Base-by-base conservation (phyloP, 768 basidiomycete species). In the Arthromyces matolae region DNA sequence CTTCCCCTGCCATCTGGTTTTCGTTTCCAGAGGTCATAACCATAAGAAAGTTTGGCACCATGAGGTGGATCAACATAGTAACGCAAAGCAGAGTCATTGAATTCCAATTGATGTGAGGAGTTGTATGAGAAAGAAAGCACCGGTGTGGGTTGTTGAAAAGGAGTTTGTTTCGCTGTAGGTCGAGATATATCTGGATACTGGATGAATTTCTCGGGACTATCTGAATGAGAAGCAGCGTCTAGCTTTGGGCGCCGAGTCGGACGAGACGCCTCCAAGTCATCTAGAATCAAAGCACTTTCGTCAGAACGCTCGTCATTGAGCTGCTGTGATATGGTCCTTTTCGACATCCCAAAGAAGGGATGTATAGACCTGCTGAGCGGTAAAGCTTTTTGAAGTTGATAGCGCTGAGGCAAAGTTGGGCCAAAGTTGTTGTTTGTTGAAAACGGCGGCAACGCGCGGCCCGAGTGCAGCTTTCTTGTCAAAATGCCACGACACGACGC, bases 51-150 rank as follows among this genome's bases (percentile, higher is more conserved):
- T 53, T 87, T 76, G 0, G 86, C 86, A 6, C 75, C 71, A 5
- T 55, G 64, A 3, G 88, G 90, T 8, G 89, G 88, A 38, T 79
- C 72, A 36, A 81, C 71, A 54, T 79, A 89, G 62, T 86, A 90
- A 40, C 82, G 76, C 69, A 91, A 55, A 0, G 86, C 82, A 14
- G 82, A 76, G 60, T 92, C 73, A 16, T 73, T 75, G 63, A 89
- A 89, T 49, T 79, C 73, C 22, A 86, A 76, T 12, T 65, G 67
- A 42, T 78, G 80, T 7, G 59, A 64, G 12, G 80, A 67, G 13
- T 76, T 77, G 57, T 88, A 88, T 7, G 88, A 90, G 64, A 89
- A 91, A 0, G 87, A 79, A 19, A 82, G 69, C 7, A 91, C 63
- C 22, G 77, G 81, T 3, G 71, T 76, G 3, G 89, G 89, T 50